Conservation (phyloP, 306 rosid species). For the Echinosophora koreensis region DNA sequence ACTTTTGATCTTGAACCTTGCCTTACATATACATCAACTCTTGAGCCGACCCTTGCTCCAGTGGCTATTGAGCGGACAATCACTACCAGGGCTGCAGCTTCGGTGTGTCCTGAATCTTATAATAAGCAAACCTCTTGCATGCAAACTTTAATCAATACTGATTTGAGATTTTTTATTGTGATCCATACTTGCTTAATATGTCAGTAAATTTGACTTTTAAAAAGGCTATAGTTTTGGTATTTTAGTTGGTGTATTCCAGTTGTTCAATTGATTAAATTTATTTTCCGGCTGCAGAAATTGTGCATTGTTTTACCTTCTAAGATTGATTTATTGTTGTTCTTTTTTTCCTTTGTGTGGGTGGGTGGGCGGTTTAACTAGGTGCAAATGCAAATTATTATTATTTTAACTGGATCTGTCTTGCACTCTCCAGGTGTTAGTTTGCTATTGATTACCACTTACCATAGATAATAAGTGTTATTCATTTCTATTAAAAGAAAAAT, state of each 20-base stretch:
- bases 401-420: neutral
- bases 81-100: conserved; percentile 98
- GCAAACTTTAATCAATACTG: conserved; percentile 22
- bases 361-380: neutral
- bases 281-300: neutral
- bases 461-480: neutral
- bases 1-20: conserved; percentile 95
- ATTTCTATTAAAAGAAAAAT: neutral
- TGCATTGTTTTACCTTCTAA: too few relatives aligned
- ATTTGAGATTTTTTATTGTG: neutral
- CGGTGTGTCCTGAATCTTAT: conserved; percentile 64
- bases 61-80: conserved; percentile 94
- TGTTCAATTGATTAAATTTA: conserved; percentile 14
- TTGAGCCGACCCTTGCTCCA: conserved; percentile 99
- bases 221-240: neutral
- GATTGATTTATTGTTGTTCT: too few relatives aligned
- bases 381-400: neutral
- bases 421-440: conserved; percentile 20
- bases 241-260: conserved; percentile 6
- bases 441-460: conserved; percentile 25
- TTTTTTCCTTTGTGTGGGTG: too few relatives aligned
- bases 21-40: conserved; percentile 91
- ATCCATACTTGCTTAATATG: conserved; percentile 21
- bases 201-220: neutral
- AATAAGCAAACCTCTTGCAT: conserved; percentile 21